Percentiles rank a stretch among this genome's conserved stretches.
Evolutionary conservation across 2,329 filamentous ascomycete species (phyloP).

Genomic region (Byssochlamys sp.): DNA sequence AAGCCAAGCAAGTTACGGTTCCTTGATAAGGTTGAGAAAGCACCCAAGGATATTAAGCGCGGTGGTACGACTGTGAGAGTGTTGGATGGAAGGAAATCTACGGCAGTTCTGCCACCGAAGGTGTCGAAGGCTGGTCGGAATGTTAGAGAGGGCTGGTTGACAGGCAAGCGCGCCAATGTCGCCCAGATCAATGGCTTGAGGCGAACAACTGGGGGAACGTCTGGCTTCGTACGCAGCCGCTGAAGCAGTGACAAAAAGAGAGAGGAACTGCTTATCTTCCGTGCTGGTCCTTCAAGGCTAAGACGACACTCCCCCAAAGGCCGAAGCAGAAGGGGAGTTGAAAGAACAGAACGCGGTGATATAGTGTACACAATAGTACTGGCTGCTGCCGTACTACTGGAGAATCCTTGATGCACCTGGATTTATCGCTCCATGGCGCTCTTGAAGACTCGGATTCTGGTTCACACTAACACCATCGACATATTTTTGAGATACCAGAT

Average conservation of each 20-base stretch:
- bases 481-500: neutral
- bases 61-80: conserved; percentile 43
- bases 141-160: conserved; percentile 32
- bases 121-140: conserved; percentile 30
- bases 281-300: too few species aligned
- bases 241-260: neutral
- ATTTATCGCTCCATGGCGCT: neutral
- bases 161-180: conserved; percentile 23
- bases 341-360: too few species aligned
- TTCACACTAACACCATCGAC: neutral
- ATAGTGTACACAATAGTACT: too few species aligned
- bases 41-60: conserved; percentile 41
- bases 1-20: conserved; percentile 40
- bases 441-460: neutral
- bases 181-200: conserved; percentile 24
- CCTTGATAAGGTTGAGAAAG: conserved; percentile 39
- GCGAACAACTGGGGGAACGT: conserved; percentile 26
- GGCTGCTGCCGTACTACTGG: too few species aligned
- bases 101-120: conserved; percentile 37
- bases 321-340: too few species aligned
- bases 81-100: conserved; percentile 33
- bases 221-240: conserved; percentile 27
- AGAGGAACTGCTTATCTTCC: too few species aligned
- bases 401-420: too few species aligned
- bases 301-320: too few species aligned